These are phyloP conservation scores for Plasmodium adleri DNA, from an alignment of 169 alveolate species.

Conservation along the genomic window DNA sequence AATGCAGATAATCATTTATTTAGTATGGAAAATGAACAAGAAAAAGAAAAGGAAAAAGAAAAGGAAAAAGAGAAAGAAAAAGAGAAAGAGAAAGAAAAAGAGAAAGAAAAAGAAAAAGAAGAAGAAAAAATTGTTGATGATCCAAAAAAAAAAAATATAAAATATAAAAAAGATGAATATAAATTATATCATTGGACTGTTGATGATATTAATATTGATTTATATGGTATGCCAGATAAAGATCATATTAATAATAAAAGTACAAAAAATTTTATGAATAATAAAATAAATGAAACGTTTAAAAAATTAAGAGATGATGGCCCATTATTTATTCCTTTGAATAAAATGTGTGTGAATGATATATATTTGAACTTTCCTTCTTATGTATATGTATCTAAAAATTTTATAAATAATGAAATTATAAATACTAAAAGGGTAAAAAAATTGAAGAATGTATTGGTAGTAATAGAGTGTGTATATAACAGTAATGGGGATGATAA, in stretches of 20 bases:
- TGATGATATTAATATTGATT: conserved; percentile 11
- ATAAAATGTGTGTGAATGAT: conserved; percentile 72
- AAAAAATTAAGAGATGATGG: conserved; percentile 10
- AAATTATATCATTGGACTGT: conserved; percentile 31
- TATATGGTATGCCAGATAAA: conserved; percentile 20
- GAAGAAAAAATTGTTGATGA: conserved; percentile 76
- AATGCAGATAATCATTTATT: conserved; percentile 46
- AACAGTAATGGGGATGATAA: background rate
- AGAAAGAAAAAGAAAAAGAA: conserved; percentile 68
- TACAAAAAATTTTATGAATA: conserved; percentile 12
- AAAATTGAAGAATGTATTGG: conserved; percentile 58
- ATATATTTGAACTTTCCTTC: conserved; percentile 71
- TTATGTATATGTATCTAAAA: conserved; percentile 74
- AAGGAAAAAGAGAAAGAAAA: conserved; percentile 74
- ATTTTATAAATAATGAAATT: conserved; percentile 53
- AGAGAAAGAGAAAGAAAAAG: conserved; percentile 73
- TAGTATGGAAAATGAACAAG: conserved; percentile 76
- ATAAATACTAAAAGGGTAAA: conserved; percentile 66
- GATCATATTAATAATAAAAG: conserved; percentile 1
- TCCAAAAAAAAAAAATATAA: conserved; percentile 65
- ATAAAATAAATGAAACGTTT: conserved; percentile 36
- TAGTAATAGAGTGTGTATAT: conserved; percentile 64
- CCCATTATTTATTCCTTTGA: conserved; percentile 58
- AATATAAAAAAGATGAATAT: conserved; percentile 75
- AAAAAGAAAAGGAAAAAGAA: conserved; percentile 72